Evolutionary conservation across 306 rosid genomes (phyloP).

Genomic region (Albizia julibrissin): DNA sequence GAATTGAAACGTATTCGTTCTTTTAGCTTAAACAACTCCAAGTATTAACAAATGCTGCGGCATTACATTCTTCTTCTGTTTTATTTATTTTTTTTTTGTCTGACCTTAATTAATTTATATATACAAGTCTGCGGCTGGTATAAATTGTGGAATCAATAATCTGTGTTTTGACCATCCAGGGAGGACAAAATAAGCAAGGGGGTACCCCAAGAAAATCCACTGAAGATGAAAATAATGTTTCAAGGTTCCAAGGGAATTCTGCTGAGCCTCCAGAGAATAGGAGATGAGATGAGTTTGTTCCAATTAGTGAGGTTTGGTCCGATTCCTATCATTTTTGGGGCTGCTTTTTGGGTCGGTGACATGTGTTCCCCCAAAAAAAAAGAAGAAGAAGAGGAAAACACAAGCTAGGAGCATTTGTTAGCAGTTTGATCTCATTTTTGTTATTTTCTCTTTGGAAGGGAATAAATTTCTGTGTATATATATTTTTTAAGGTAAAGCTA

Average conservation of each 20-base stretch:
- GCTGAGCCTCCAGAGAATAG: conserved; percentile 33
- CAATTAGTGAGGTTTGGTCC: background rate
- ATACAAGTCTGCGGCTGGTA: background rate
- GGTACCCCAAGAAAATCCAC: conserved; percentile 53
- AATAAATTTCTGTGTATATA: background rate
- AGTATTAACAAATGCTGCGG: background rate
- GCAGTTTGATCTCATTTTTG: conserved; percentile 1
- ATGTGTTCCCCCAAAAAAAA: background rate
- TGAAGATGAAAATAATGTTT: conserved; percentile 43
- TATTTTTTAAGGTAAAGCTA: too few species aligned
- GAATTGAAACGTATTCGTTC: background rate
- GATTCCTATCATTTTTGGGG: background rate
- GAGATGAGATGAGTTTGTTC: conserved; percentile 28
- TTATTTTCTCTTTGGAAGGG: background rate
- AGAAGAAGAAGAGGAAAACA: background rate
- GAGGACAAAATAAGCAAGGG: conserved; percentile 66
- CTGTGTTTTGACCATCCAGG: conserved; percentile 44
- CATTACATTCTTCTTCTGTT: background rate
- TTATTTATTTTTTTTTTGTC: background rate
- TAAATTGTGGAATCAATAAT: background rate
- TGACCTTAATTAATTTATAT: background rate
- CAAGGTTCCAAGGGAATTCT: conserved; percentile 40
- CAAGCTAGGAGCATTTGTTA: background rate
- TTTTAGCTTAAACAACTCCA: conserved; percentile 11
- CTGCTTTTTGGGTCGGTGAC: conserved; percentile 10